Base-by-base conservation (phyloP, 805 yeast genomes). In the Hanseniaspora clermontiae region DNA sequence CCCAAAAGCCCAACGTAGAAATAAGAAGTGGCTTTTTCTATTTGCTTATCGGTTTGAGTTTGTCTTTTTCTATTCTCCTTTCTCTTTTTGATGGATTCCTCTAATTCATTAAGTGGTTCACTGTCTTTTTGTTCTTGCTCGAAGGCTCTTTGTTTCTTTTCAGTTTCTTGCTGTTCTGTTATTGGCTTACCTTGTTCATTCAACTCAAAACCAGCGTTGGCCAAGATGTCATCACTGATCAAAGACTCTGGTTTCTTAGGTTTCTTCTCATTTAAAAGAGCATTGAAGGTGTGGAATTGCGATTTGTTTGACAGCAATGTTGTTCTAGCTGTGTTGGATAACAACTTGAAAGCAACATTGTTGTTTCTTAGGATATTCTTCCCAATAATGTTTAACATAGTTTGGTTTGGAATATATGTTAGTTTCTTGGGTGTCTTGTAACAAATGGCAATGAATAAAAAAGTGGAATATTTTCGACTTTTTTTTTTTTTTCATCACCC, bases 131-230 rank as follows among this genome's bases (percentile, higher is more conserved):
- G 38, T 12, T 52, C 62, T 46, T 58, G 60, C 12, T 53, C 62
- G 9, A 60, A 19, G n/a, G 60, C 61, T n/a, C 58, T 61, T 43
- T 51, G 55, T 34, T 55, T 46, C 12, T 51, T 51, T 34, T 58
- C 60, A 3, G 43, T 49, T 3, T 60, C 56, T 19, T 60, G 52
- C 60, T 49, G 50, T 17, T 49, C 50, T 19, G 52, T 55, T 3
- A 49, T 59, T 11, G 56, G 51, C 12, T 57, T 60, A 24, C 62
- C 61, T n/a, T 63, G 55, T 9, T 68, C 71, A 36, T 77, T 78
- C 4, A 73, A 67, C 57, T 87, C 91, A 57, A 89, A 80, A 40
- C 96, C 96, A 12, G 95, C 95, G 64, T 82, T 80, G 36, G 84
- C 83, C 58, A 90, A 75, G 64, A 89, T 64, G 65, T 89, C 95